phyloP scores from a whole-genome alignment of 2,329 filamentous ascomycete species.

The Stromatinia cepivora region DNA sequence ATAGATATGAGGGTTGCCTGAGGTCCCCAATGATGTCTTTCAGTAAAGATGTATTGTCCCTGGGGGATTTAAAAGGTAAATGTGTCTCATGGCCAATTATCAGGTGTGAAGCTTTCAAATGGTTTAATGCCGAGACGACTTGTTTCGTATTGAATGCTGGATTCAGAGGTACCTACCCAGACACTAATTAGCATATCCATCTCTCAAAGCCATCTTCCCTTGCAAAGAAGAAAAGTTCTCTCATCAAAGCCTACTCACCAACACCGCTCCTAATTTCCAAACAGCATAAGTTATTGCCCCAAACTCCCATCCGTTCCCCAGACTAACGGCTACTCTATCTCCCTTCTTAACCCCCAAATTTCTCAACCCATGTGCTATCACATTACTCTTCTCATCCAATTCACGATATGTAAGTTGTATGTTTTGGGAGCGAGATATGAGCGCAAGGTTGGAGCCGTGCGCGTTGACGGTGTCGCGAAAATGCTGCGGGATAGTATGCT shows the following conservation, averaged over 20 bases:
- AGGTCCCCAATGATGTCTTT: conserved; percentile 51
- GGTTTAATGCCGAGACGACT: conserved; percentile 73
- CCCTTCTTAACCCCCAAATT: conserved; percentile 75
- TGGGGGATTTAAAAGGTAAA: conserved; percentile 65
- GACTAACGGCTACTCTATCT: conserved; percentile 78
- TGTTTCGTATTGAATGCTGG: conserved; percentile 82
- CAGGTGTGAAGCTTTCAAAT: conserved; percentile 71
- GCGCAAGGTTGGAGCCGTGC: conserved; percentile 63
- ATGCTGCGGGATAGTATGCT: conserved; percentile 70
- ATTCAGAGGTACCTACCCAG: conserved; percentile 74
- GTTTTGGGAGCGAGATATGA: conserved; percentile 55
- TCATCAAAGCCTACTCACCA: conserved; percentile 52
- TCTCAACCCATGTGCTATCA: conserved; percentile 68
- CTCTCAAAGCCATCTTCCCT: conserved; percentile 1
- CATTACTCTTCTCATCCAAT: conserved; percentile 75
- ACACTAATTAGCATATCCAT: background rate
- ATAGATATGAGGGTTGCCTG: background rate
- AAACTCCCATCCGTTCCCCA: conserved; percentile 84
- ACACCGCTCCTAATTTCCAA: conserved; percentile 90
- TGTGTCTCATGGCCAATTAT: conserved; percentile 89
- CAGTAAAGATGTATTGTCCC: conserved; percentile 59
- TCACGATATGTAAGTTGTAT: conserved; percentile 62
- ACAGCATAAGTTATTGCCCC: conserved; percentile 84
- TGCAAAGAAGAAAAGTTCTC: background rate
- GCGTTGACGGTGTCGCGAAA: conserved; percentile 64